phyloP scores from a whole-genome alignment of 176 grass and related monocot species.

The Melocanna baccifera region DNA sequence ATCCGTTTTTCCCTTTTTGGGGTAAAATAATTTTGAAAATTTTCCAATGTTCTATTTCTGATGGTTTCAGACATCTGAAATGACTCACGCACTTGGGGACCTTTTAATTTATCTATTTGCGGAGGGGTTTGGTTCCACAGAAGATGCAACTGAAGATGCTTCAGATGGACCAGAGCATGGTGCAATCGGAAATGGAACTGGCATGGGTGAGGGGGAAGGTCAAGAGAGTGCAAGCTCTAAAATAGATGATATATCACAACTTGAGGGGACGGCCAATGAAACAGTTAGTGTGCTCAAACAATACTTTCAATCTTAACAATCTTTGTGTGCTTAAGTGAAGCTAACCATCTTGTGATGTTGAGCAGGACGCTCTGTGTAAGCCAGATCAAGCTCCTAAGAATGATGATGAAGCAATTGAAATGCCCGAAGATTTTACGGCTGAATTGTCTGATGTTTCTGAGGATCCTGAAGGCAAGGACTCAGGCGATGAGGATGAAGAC shows the following conservation, averaged over 20 bases:
- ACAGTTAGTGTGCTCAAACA: slow-evolving; percentile 42
- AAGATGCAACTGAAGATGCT: slow-evolving; percentile 66
- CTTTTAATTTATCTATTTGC: slow-evolving; percentile 73
- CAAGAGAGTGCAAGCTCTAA: slow-evolving; percentile 72
- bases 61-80: slow-evolving; percentile 72
- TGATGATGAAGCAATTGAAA: slow-evolving; percentile 75
- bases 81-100: slow-evolving; percentile 69
- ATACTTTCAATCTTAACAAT: neutral
- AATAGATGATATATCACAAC: slow-evolving; percentile 75
- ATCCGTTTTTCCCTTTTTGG: slow-evolving; percentile 1
- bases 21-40: slow-evolving; percentile 2
- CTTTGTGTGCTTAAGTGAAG: neutral
- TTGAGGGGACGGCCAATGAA: slow-evolving; percentile 48
- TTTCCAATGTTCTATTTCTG: neutral
- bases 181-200: slow-evolving; percentile 76
- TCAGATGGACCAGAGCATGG: slow-evolving; percentile 53
- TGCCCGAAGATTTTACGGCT: slow-evolving; percentile 65
- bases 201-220: slow-evolving; percentile 91
- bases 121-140: slow-evolving; percentile 76
- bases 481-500: slow-evolving; percentile 57
- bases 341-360: slow-evolving; percentile 28
- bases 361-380: slow-evolving; percentile 56
- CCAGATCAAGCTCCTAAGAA: slow-evolving; percentile 58
- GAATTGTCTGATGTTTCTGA: slow-evolving; percentile 69
- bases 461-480: slow-evolving; percentile 59